Evolutionary conservation across 2,329 filamentous ascomycete genomes (phyloP).

Genomic region (Trichophyton schoenleinii): DNA sequence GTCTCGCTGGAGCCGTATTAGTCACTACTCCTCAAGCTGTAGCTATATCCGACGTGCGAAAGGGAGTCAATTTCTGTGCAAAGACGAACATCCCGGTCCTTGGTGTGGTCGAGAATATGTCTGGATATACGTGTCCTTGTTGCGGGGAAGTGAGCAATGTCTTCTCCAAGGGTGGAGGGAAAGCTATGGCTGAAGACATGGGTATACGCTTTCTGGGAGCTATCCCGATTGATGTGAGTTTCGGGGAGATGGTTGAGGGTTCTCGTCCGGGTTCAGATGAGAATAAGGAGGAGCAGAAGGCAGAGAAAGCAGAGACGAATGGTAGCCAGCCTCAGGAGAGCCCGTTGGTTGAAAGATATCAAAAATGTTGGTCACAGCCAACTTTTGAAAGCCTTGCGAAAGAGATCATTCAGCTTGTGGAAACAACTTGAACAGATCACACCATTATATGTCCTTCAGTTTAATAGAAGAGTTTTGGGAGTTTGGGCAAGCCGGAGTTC

Average conservation of each 20-base stretch:
- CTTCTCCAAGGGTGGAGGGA: conserved; percentile 81
- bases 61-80: conserved; percentile 83
- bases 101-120: conserved; percentile 94
- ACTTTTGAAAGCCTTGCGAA: conserved; percentile 33
- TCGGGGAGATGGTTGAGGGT: conserved; percentile 72
- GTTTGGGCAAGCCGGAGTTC: not conserved
- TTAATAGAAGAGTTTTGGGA: not conserved
- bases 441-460: not conserved
- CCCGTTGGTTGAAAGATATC: conserved; percentile 32
- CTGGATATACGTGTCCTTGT: conserved; percentile 43
- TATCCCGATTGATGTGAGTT: conserved; percentile 86
- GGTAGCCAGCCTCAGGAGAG: conserved; percentile 11
- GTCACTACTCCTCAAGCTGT: conserved; percentile 95
- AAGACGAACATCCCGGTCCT: conserved; percentile 71
- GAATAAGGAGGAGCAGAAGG: conserved; percentile 8
- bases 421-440: conserved; percentile 2
- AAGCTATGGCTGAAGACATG: conserved; percentile 80
- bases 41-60: conserved; percentile 82
- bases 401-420: conserved; percentile 21
- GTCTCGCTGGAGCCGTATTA: conserved; percentile 76
- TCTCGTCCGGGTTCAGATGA: conserved; percentile 16
- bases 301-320: conserved; percentile 5
- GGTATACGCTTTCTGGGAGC: conserved; percentile 70
- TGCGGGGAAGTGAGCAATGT: conserved; percentile 79
- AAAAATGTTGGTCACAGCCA: conserved; percentile 32